phyloP scores from a whole-genome alignment of 305 asterid genomes.

The Fraxinus sp. region DNA sequence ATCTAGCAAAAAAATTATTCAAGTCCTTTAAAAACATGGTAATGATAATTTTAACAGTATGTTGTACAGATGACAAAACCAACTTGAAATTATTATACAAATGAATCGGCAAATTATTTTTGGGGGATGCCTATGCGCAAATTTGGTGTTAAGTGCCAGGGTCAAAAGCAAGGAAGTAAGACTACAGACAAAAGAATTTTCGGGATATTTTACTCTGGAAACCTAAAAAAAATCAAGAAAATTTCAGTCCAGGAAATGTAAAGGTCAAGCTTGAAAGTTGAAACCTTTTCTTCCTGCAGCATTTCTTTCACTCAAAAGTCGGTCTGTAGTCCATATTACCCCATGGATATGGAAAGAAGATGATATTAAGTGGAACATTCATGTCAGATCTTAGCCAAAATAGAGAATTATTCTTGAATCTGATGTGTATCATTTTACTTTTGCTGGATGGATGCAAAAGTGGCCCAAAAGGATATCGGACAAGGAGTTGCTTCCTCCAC shows the following conservation, averaged over 20 bases:
- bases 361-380: conserved; percentile 6
- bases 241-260: conserved; percentile 8
- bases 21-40: conserved; percentile 9
- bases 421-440: background rate
- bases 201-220: background rate
- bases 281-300: conserved; percentile 11
- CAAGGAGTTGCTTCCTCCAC: background rate
- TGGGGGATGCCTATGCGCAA: background rate
- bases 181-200: conserved; percentile 19
- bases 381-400: conserved; percentile 1
- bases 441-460: background rate
- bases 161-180: conserved; percentile 7
- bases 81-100: background rate
- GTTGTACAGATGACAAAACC: background rate
- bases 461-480: background rate
- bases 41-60: conserved; percentile 14
- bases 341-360: conserved; percentile 5
- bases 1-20: background rate
- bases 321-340: conserved; percentile 15
- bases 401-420: background rate
- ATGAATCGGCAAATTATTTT: background rate
- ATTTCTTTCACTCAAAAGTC: conserved; percentile 3
- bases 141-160: background rate
- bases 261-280: conserved; percentile 10
- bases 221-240: background rate